Conservation (phyloP, 208 protist genomes). For the Trypanosomatidae sp. region DNA sequence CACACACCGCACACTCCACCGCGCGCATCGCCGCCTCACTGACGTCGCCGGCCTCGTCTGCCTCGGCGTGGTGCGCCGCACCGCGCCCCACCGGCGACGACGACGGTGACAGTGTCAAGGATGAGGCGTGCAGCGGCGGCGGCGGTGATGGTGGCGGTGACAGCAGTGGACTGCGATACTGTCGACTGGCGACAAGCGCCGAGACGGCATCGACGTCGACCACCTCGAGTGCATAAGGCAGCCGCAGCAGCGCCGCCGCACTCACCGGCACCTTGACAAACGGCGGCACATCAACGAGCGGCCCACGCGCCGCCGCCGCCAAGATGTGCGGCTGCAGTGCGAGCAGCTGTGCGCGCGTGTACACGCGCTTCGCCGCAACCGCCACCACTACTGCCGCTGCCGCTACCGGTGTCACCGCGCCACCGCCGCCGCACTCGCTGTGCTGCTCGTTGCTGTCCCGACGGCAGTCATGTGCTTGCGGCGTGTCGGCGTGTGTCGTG, state of each 20-base stretch:
- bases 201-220: slow-evolving; percentile 41
- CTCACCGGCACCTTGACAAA: slow-evolving; percentile 23
- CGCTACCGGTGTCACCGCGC: no score
- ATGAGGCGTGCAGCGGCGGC: background rate
- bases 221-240: slow-evolving; percentile 31
- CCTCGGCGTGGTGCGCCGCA: no score
- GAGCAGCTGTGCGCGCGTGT: slow-evolving; percentile 21
- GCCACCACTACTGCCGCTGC: slow-evolving; percentile 3
- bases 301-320: slow-evolving; percentile 8
- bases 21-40: no score
- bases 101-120: background rate
- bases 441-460: background rate
- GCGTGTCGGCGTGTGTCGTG: no score
- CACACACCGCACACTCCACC: no score
- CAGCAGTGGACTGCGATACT: no score
- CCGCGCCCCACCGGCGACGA: no score
- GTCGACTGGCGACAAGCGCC: no score
- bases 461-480: slow-evolving; percentile 9
- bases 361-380: no score
- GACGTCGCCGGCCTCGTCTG: no score
- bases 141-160: background rate
- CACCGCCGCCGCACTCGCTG: no score
- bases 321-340: slow-evolving; percentile 10
- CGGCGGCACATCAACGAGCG: slow-evolving; percentile 22
- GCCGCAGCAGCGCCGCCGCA: slow-evolving; percentile 15